Conservation (phyloP, 1,139 yeast genomes). For the Citeromyces hawaiiensis region DNA sequence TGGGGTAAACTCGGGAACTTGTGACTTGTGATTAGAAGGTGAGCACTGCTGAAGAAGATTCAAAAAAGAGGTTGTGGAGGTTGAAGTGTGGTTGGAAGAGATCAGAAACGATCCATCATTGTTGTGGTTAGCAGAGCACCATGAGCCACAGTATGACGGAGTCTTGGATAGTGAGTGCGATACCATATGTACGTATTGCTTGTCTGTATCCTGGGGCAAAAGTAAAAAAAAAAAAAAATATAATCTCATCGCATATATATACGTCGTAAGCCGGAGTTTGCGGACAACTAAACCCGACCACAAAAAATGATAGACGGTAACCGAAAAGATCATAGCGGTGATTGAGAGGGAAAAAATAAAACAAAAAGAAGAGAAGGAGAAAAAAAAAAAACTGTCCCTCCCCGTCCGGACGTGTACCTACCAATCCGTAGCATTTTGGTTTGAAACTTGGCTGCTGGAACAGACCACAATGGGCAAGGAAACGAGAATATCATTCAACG, state of each 20-base stretch:
- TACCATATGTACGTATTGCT: neutral
- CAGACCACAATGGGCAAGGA: neutral
- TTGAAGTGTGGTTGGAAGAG: constrained; percentile 3
- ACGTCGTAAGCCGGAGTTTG: neutral
- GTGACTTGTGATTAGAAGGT: neutral
- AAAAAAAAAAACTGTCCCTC: neutral
- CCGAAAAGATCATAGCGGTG: neutral
- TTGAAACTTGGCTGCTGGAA: neutral
- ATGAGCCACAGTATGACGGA: neutral
- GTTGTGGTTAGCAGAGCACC: constrained; percentile 3
- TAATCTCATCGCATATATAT: neutral
- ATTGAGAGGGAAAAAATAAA: neutral
- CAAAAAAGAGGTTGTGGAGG: constrained; percentile 3
- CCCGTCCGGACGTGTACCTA: neutral
- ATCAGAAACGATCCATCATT: constrained; percentile 2
- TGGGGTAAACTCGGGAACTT: neutral
- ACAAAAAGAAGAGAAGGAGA: neutral
- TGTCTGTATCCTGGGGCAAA: neutral
- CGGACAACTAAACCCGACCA: neutral
- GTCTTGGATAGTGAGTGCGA: neutral
- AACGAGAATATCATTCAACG: constrained; percentile 54
- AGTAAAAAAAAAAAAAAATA: too few species aligned
- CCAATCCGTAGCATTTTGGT: neutral
- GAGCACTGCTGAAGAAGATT: neutral
- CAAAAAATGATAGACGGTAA: neutral